Conservation (phyloP, 768 basidiomycete genomes). For the Lyophyllum decastes region DNA sequence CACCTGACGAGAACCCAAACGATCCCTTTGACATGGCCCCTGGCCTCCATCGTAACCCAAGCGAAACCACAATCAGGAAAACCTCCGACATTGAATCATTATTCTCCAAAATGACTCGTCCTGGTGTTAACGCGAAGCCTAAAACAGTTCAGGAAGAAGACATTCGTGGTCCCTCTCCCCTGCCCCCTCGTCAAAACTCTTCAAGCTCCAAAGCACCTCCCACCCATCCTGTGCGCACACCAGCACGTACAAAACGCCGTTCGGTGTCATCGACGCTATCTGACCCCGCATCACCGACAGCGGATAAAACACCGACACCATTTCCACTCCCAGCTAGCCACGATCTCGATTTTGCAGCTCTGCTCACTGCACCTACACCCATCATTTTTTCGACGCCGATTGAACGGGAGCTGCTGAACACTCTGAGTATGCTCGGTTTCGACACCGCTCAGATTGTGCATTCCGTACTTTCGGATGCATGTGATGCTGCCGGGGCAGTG, state of each 20-base stretch:
- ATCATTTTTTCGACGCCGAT: slow-evolving; percentile 85
- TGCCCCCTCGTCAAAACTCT: slow-evolving; percentile 29
- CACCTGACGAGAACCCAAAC: slow-evolving; percentile 49
- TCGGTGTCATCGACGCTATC: slow-evolving; percentile 90
- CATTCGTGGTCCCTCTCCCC: slow-evolving; percentile 24
- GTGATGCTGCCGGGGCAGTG: slow-evolving; percentile 85
- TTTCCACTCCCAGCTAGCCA: slow-evolving; percentile 39
- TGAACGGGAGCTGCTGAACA: slow-evolving; percentile 80
- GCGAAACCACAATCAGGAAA: slow-evolving; percentile 63
- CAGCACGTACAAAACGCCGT: slow-evolving; percentile 92
- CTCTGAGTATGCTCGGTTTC: slow-evolving; percentile 75
- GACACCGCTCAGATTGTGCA: slow-evolving; percentile 97
- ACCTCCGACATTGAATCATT: slow-evolving; percentile 36
- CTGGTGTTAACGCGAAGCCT: slow-evolving; percentile 24
- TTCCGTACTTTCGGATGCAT: slow-evolving; percentile 88
- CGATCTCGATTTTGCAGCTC: slow-evolving; percentile 60
- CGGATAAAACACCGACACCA: slow-evolving; percentile 44
- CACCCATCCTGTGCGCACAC: slow-evolving; percentile 75
- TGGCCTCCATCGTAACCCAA: slow-evolving; percentile 50
- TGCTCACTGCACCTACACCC: slow-evolving; percentile 67
- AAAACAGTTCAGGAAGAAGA: slow-evolving; percentile 60
- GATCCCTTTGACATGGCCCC: slow-evolving; percentile 44
- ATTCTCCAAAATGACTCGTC: slow-evolving; percentile 31
- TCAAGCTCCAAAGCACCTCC: slow-evolving; percentile 49
- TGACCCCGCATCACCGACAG: slow-evolving; percentile 52